These are phyloP conservation scores for Aureobasidium uvarum DNA, from an alignment of 2,329 filamentous ascomycete species.

Conservation along the genomic window DNA sequence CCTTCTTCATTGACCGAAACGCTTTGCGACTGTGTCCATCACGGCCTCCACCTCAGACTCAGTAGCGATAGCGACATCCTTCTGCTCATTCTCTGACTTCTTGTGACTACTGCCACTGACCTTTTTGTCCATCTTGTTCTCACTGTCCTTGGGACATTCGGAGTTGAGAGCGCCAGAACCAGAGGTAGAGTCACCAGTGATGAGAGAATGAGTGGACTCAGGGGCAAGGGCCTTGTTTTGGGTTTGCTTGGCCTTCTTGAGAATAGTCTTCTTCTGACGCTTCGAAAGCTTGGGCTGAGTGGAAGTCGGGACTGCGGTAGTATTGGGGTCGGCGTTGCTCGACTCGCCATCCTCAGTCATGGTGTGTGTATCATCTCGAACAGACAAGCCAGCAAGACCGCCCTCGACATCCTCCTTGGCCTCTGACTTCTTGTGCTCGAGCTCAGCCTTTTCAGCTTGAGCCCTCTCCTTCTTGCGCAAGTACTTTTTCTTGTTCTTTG, in stretches of 20 bases:
- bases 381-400: neutral
- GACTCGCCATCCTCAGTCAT: no score
- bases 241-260: constrained; percentile 16
- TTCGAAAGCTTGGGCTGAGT: constrained; percentile 6
- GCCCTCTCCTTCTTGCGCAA: constrained; percentile 10
- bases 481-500: constrained; percentile 15
- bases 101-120: neutral
- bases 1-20: neutral
- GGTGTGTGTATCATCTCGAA: neutral
- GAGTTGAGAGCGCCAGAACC: neutral
- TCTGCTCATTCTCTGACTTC: neutral
- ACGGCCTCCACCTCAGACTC: constrained; percentile 2
- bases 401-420: neutral
- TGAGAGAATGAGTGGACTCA: neutral
- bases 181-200: neutral
- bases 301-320: no score
- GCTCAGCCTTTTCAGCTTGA: neutral
- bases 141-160: no score
- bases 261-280: constrained; percentile 19
- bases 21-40: constrained; percentile 8
- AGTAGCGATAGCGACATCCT: neutral
- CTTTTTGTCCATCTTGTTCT: neutral
- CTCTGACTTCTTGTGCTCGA: neutral
- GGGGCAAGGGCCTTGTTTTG: neutral
- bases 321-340: neutral